A percentile compares a stretch with the other conserved stretches of the same genome.
Conservation (phyloP, 2,329 filamentous ascomycete genomes). For the Ceratocystis lukuohia region DNA sequence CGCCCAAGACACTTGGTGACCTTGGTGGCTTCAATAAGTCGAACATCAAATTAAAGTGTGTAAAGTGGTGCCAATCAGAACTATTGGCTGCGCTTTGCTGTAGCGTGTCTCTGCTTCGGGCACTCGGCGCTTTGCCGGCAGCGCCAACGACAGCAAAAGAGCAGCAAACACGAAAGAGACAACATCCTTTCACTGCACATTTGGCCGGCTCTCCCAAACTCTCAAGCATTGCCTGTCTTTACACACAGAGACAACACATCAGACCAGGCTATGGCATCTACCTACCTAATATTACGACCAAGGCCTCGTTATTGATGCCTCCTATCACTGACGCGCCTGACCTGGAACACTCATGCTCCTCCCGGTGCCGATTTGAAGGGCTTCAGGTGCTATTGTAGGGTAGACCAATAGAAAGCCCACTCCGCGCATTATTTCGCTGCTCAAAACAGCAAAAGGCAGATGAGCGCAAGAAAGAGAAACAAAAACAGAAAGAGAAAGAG, state of each 20-base stretch:
- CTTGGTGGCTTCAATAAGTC: neutral
- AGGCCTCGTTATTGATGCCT: neutral
- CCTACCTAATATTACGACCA: neutral
- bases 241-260: neutral
- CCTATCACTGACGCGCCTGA: neutral
- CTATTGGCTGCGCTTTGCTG: neutral
- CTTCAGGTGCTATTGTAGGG: neutral
- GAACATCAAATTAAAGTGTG: neutral
- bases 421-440: neutral
- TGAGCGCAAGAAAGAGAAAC: too few relatives aligned
- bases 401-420: neutral
- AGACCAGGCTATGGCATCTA: neutral
- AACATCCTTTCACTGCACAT: neutral
- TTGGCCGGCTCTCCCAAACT: neutral
- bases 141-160: neutral
- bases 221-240: neutral
- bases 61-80: neutral
- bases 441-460: neutral
- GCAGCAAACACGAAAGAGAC: neutral
- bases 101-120: neutral
- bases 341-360: neutral
- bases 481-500: too few relatives aligned
- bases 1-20: neutral
- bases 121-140: neutral
- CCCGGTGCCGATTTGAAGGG: neutral